These are phyloP conservation scores for Plantago elongata DNA, from an alignment of 257 asterid species.

Conservation along the genomic window DNA sequence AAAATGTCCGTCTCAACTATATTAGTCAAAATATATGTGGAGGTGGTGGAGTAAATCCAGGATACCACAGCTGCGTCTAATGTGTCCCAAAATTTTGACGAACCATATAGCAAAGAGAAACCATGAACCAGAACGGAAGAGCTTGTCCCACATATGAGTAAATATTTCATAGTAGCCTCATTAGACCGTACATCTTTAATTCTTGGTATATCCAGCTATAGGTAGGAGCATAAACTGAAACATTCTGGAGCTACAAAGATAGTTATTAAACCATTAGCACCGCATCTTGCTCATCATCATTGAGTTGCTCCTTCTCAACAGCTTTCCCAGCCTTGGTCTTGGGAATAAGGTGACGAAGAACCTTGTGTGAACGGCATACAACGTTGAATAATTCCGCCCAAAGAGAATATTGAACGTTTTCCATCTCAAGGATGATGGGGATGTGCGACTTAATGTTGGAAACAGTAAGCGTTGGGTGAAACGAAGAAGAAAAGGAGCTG, in stretches of 20 bases:
- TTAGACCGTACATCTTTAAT: too few relatives aligned
- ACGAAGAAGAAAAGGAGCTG: background rate
- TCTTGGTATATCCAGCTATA: too few relatives aligned
- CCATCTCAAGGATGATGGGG: background rate
- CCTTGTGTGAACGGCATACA: background rate
- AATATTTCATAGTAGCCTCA: too few relatives aligned
- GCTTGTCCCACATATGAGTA: too few relatives aligned
- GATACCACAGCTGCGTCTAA: background rate
- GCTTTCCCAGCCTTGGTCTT: background rate
- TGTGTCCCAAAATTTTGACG: background rate
- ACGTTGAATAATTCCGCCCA: slow-evolving; percentile 1
- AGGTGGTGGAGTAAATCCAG: background rate
- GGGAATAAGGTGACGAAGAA: background rate
- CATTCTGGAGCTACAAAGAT: too few relatives aligned
- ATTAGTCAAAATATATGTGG: background rate
- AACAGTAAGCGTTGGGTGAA: background rate
- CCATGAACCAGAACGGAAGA: too few relatives aligned
- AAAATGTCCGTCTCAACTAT: background rate
- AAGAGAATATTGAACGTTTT: background rate
- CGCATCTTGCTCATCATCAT: background rate
- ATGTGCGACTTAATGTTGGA: background rate
- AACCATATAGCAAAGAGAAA: too few relatives aligned
- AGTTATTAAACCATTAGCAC: too few relatives aligned
- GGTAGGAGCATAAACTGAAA: too few relatives aligned
- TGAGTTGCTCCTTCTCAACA: background rate